phyloP scores from a whole-genome alignment of 1,284 basidiomycete species.

The Sporisorium graminicola region DNA sequence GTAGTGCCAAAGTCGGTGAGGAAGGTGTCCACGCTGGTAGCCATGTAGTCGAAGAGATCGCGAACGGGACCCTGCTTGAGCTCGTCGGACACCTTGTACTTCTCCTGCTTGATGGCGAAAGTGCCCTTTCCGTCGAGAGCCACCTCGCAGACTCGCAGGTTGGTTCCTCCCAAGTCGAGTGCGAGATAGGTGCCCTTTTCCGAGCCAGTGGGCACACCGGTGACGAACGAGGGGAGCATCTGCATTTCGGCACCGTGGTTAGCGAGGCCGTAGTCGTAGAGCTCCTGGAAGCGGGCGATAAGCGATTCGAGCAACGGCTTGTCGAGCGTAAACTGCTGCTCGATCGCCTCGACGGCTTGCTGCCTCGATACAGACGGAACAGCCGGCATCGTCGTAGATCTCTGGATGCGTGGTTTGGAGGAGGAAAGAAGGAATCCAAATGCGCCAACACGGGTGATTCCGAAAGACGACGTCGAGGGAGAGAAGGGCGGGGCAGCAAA shows the following conservation, averaged over 20 bases:
- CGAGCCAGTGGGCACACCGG: slow-evolving; percentile 60
- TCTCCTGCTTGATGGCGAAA: slow-evolving; percentile 79
- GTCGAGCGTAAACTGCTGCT: slow-evolving; percentile 53
- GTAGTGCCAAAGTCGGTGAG: slow-evolving; percentile 78
- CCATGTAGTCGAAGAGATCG: slow-evolving; percentile 80
- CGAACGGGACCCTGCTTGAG: slow-evolving; percentile 61
- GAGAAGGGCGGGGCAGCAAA: not conserved
- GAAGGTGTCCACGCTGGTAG: slow-evolving; percentile 93
- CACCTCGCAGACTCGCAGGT: slow-evolving; percentile 87
- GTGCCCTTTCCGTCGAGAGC: slow-evolving; percentile 87
- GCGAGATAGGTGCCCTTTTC: slow-evolving; percentile 67
- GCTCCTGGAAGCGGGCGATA: slow-evolving; percentile 53
- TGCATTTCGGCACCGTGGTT: slow-evolving; percentile 63
- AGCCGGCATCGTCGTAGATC: slow-evolving; percentile 46
- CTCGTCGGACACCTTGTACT: slow-evolving; percentile 65
- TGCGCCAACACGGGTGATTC: not conserved
- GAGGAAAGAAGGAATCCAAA: not conserved
- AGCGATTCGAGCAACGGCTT: slow-evolving; percentile 49
- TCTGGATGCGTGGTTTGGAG: too few species aligned
- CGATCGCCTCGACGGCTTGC: slow-evolving; percentile 44
- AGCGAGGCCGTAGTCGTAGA: slow-evolving; percentile 57
- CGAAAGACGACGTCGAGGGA: not conserved
- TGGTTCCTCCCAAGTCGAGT: slow-evolving; percentile 66
- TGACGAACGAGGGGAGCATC: slow-evolving; percentile 66
- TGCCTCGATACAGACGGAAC: slow-evolving; percentile 46